These are phyloP conservation scores for Candida dajiaensis DNA, from an alignment of 805 yeast species.

Conservation along the genomic window DNA sequence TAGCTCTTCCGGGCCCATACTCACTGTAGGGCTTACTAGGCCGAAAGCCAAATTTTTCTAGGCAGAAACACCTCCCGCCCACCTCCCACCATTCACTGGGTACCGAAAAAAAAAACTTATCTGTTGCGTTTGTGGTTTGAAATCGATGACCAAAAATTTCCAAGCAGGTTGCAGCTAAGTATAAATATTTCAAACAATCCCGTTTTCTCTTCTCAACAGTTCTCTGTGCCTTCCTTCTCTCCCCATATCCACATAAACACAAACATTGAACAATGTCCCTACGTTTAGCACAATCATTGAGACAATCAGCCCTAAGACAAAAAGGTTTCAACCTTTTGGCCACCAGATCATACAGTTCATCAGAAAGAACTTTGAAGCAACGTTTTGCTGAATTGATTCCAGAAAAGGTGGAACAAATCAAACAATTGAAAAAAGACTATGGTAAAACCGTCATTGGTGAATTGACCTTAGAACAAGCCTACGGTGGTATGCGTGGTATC, in stretches of 20 bases:
- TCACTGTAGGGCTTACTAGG: too few species aligned
- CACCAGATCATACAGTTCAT: slow-evolving; percentile 22
- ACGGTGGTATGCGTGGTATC: slow-evolving; percentile 90
- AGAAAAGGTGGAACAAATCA: slow-evolving; percentile 85
- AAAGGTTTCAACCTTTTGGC: slow-evolving; percentile 11
- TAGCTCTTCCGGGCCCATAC: not conserved
- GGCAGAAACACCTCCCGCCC: not conserved
- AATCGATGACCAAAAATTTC: not conserved
- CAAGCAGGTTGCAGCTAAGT: not conserved
- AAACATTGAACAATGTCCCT: slow-evolving; percentile 3
- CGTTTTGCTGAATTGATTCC: slow-evolving; percentile 91
- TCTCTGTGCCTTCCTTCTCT: too few species aligned
- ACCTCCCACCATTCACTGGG: too few species aligned
- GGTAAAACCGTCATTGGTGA: slow-evolving; percentile 74
- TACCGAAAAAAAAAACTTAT: not conserved
- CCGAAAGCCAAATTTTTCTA: not conserved
- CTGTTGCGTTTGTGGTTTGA: not conserved
- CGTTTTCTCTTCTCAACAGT: not conserved
- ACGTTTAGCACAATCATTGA: slow-evolving; percentile 8
- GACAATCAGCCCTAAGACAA: slow-evolving; percentile 3
- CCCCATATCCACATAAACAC: not conserved
- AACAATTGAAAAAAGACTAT: slow-evolving; percentile 77
- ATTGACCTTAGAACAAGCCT: slow-evolving; percentile 71
- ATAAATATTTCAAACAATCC: not conserved
- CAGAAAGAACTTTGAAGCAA: slow-evolving; percentile 76